phyloP scores from a whole-genome alignment of 768 basidiomycete species.

The Kwoniella heveanensis region DNA sequence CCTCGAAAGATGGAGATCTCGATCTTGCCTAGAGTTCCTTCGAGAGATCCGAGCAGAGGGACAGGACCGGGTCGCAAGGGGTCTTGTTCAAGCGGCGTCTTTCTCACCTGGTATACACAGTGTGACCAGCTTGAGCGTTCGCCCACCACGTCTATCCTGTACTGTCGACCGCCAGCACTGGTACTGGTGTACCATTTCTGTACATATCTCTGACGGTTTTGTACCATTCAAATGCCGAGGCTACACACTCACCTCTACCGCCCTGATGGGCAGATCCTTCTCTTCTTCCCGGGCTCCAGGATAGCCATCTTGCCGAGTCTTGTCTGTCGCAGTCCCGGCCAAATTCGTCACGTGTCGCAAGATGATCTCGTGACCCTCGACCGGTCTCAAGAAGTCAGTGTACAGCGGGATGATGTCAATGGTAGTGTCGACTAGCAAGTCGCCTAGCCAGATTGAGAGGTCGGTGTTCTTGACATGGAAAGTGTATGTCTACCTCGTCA shows the following conservation, averaged over 20 bases:
- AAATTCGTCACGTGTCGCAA: background rate
- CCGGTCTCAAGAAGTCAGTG: constrained; percentile 4
- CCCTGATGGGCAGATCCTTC: background rate
- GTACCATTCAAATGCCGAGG: no score
- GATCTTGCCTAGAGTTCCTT: constrained; percentile 4
- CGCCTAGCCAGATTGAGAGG: background rate
- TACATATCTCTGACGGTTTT: no score
- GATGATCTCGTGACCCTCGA: background rate
- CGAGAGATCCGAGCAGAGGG: no score
- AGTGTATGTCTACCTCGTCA: constrained; percentile 9
- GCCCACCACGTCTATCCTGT: no score
- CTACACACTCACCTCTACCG: no score
- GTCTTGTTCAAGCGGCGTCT: no score
- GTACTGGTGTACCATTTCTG: no score
- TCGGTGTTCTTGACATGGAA: constrained; percentile 7
- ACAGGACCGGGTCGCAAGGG: no score
- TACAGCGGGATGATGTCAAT: constrained; percentile 9
- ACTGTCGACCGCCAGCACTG: no score
- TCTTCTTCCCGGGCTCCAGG: background rate
- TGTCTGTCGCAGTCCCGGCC: no score
- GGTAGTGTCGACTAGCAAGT: background rate
- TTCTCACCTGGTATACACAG: no score
- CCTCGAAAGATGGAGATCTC: constrained; percentile 8
- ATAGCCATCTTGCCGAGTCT: background rate
- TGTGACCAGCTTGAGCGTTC: no score